Base-by-base conservation (phyloP, 1,284 basidiomycete species). In the Vanrija humicola region DNA sequence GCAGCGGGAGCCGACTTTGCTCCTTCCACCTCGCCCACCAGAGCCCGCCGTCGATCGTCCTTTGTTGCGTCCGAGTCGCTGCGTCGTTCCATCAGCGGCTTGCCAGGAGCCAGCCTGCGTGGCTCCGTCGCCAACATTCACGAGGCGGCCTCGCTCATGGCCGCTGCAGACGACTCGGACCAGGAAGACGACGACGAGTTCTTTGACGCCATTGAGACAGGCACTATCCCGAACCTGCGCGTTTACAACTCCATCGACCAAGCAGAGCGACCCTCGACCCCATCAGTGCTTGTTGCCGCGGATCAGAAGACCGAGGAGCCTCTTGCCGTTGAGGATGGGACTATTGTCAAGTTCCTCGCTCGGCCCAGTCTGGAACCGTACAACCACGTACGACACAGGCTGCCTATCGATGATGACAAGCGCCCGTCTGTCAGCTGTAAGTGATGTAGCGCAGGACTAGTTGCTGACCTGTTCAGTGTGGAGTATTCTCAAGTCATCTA, bases 401-500 rank as follows among this genome's bases (percentile, higher is more conserved):
- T 98, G 39, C 82, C 85, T 1, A 84, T 97, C 52, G 81, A 81
- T 40, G 84, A 79, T 50, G 91, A 95, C 67, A 85, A 95, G 61
- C 78, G 93, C 39, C 95, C 94, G 10, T 86, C 86, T 42, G 91
- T 93, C 61, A 93, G 89, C 71, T 79, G 69, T 71, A 45, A 64
- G 69, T 46, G 47, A 40, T 38, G 46, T 16, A 16, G 21, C 15
- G 29, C 34, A 14, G 12, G 10, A 15, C 14, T 40, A n/a, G 26
- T 19, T 10, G 9, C 54, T 28, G 25, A 49, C 19, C 0, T 34
- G 34, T 34, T 16, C 38, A 72, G 67, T 98, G 46, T 98, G 95
- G 95, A 86, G 86, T 34, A 94, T 98, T 56, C 79, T 98, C 78
- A 98, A 98, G 79, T 87, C 90, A 62, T 90, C 88, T 62, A 96